Percentiles rank a stretch among this genome's conserved stretches.
These are phyloP conservation scores for Monilinia polystroma DNA, from an alignment of 2,329 filamentous ascomycete genomes.

Conservation along the genomic window DNA sequence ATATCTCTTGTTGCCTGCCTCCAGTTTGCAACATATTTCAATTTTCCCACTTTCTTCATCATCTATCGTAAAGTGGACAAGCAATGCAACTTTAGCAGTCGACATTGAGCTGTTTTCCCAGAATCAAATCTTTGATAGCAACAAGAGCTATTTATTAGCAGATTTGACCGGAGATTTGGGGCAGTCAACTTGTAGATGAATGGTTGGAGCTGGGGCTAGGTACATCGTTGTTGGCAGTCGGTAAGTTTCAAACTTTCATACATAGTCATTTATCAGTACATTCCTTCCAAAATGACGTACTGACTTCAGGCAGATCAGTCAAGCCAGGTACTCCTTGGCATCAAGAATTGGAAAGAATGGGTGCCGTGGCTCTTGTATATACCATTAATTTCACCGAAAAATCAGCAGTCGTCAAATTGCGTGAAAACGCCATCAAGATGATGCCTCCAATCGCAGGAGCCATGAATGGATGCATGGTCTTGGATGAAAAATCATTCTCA, in stretches of 20 bases:
- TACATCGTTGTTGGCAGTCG: constrained; percentile 16
- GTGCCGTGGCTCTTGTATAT: constrained; percentile 21
- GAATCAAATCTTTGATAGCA: constrained; percentile 6
- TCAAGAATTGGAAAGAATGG: constrained; percentile 26
- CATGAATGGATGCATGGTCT: constrained; percentile 47
- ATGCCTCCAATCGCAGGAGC: constrained; percentile 44
- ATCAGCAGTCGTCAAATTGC: not conserved
- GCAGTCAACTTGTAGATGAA: constrained; percentile 44
- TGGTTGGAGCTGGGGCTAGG: constrained; percentile 43
- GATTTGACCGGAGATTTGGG: constrained; percentile 41
- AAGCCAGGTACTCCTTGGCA: constrained; percentile 37
- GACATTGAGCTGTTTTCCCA: constrained; percentile 15
- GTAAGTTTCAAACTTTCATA: constrained; percentile 3
- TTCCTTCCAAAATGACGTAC: not conserved
- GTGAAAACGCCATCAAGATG: constrained; percentile 18
- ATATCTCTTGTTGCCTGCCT: not conserved
- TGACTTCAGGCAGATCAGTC: constrained; percentile 38
- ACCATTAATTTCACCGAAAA: constrained; percentile 30
- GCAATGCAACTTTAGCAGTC: constrained; percentile 10
- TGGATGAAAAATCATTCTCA: constrained; percentile 40
- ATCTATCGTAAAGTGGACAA: constrained; percentile 23
- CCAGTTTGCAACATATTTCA: not conserved
- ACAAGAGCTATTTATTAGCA: constrained; percentile 41
- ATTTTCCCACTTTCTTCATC: constrained; percentile 5
- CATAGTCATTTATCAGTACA: too few relatives aligned